These are phyloP conservation scores for Oryza punctata DNA, from an alignment of 176 grass and related monocot species.

Conservation along the genomic window DNA sequence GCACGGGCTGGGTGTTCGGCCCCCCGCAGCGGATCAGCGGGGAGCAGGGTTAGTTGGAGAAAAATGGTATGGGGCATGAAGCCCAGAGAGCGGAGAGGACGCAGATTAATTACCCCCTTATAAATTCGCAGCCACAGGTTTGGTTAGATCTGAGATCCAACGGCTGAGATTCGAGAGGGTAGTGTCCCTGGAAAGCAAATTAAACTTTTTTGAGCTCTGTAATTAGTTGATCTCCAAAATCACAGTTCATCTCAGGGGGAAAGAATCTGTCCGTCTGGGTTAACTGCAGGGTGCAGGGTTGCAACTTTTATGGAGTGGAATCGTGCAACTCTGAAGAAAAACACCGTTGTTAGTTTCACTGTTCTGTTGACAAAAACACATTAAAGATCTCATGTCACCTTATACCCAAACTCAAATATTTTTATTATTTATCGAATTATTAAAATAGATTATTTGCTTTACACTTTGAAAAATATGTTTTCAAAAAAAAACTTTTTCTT, in stretches of 20 bases:
- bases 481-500: too few relatives aligned
- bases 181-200: not conserved
- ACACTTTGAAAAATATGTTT: too few relatives aligned
- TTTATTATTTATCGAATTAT: too few relatives aligned
- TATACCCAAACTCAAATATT: not conserved
- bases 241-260: not conserved
- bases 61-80: not conserved
- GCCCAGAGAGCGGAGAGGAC: not conserved
- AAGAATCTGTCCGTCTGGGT: not conserved
- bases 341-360: not conserved
- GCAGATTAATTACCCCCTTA: not conserved
- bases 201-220: not conserved
- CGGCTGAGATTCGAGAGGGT: not conserved
- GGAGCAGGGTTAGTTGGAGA: slow-evolving; percentile 26
- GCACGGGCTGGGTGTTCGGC: fast-evolving
- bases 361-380: not conserved
- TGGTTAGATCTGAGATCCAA: not conserved
- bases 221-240: not conserved
- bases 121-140: not conserved
- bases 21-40: slow-evolving; percentile 21
- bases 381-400: not conserved
- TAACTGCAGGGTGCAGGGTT: not conserved
- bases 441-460: too few relatives aligned
- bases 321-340: not conserved
- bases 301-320: not conserved